These are phyloP conservation scores for Vachellia pachyceras DNA, from an alignment of 306 rosid genomes.

Conservation along the genomic window DNA sequence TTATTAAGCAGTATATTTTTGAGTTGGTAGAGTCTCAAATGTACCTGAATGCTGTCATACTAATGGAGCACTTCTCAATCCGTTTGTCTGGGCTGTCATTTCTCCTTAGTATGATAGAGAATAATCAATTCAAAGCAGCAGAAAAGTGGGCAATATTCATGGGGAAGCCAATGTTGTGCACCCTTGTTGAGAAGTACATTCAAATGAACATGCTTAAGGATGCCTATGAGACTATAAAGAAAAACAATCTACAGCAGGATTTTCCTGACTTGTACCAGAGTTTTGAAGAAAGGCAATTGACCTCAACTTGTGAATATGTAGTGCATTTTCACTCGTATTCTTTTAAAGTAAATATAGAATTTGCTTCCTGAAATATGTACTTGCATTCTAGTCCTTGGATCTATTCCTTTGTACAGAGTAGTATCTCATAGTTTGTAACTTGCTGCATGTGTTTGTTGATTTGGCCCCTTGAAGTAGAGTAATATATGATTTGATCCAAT, in stretches of 20 bases:
- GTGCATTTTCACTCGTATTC: conserved; percentile 24
- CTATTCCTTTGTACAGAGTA: neutral
- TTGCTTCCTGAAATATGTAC: neutral
- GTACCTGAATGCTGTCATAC: conserved; percentile 72
- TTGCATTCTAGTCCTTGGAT: neutral
- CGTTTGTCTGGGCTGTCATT: conserved; percentile 66
- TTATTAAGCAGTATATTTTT: conserved; percentile 67
- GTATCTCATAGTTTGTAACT: neutral
- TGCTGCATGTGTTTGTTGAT: neutral
- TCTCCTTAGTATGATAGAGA: conserved; percentile 70
- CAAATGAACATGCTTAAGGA: conserved; percentile 72
- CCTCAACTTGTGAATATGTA: conserved; percentile 20
- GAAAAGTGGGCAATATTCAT: conserved; percentile 95
- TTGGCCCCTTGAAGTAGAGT: neutral
- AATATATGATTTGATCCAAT: neutral
- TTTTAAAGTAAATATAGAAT: neutral
- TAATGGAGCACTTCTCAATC: conserved; percentile 83
- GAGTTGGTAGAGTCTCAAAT: conserved; percentile 64
- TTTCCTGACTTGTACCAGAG: conserved; percentile 79
- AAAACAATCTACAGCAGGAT: conserved; percentile 76
- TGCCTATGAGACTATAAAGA: conserved; percentile 76
- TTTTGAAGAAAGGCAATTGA: conserved; percentile 78
- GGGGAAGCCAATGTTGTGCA: conserved; percentile 78
- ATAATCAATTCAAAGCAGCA: conserved; percentile 80
- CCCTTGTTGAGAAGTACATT: conserved; percentile 66